Conservation (phyloP, 1,139 yeast genomes). For the Arxiozyma bovina region DNA sequence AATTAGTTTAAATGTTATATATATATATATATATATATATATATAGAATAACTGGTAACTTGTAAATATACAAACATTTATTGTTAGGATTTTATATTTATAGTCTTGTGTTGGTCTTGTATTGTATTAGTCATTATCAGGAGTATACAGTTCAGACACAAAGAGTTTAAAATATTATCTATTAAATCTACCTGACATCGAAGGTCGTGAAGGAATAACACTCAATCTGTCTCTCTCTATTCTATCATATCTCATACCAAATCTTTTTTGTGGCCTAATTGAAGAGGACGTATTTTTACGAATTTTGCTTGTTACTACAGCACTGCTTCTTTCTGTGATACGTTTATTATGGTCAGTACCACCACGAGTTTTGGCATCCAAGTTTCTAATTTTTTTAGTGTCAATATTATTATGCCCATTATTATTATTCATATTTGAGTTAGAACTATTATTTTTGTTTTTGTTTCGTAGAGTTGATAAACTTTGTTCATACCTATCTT, state of each 20-base stretch:
- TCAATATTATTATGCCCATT: background rate
- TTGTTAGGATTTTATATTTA: background rate
- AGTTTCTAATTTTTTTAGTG: background rate
- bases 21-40: background rate
- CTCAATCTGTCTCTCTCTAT: background rate
- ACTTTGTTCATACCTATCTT: slow-evolving; percentile 5
- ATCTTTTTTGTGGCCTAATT: background rate
- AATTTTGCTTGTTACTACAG: background rate
- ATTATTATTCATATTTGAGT: background rate
- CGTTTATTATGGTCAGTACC: background rate
- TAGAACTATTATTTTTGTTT: background rate
- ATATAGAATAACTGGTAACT: background rate
- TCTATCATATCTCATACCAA: background rate
- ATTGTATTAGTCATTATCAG: no score
- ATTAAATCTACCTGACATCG: background rate
- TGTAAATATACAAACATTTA: slow-evolving; percentile 4
- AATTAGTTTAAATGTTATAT: no score
- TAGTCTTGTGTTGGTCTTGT: background rate
- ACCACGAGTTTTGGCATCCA: background rate
- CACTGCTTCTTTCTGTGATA: background rate
- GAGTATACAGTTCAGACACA: no score
- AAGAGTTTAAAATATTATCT: background rate
- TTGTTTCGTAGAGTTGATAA: background rate
- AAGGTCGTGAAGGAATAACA: background rate
- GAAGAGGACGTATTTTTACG: background rate